Evolutionary conservation across 2,329 filamentous ascomycete species (phyloP).

Genomic region (Sordariomycetes sp.): DNA sequence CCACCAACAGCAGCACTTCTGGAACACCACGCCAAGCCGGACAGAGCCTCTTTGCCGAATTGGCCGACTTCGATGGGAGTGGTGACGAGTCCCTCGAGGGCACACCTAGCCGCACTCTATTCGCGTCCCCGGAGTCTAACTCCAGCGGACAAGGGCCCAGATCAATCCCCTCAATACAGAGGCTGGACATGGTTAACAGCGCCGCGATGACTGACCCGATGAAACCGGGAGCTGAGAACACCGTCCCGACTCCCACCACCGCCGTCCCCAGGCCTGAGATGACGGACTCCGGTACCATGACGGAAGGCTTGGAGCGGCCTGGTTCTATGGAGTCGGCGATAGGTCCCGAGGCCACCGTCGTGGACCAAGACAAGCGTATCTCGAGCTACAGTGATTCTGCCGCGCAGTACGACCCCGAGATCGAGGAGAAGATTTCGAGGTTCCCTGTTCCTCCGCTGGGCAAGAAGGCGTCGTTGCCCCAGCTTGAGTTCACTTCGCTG

Average conservation of each 20-base stretch:
- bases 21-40: constrained; percentile 39
- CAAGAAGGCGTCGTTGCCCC: constrained; percentile 12
- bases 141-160: constrained; percentile 31
- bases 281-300: constrained; percentile 33
- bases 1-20: constrained; percentile 36
- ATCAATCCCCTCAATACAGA: constrained; percentile 37
- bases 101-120: constrained; percentile 42
- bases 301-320: constrained; percentile 26
- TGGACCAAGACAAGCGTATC: neutral
- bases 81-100: constrained; percentile 57
- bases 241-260: constrained; percentile 13
- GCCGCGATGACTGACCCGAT: constrained; percentile 42
- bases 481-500: constrained; percentile 32
- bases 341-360: constrained; percentile 9
- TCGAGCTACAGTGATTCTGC: constrained; percentile 40
- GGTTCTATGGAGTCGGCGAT: constrained; percentile 31
- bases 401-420: constrained; percentile 37
- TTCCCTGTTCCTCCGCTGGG: constrained; percentile 40
- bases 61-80: constrained; percentile 68
- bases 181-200: constrained; percentile 46
- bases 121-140: constrained; percentile 36
- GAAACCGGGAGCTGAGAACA: constrained; percentile 30
- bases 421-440: constrained; percentile 39
- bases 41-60: constrained; percentile 84
- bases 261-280: constrained; percentile 16